These are phyloP conservation scores for Akanthomyces muscarius DNA, from an alignment of 2,329 filamentous ascomycete genomes.

Conservation along the genomic window DNA sequence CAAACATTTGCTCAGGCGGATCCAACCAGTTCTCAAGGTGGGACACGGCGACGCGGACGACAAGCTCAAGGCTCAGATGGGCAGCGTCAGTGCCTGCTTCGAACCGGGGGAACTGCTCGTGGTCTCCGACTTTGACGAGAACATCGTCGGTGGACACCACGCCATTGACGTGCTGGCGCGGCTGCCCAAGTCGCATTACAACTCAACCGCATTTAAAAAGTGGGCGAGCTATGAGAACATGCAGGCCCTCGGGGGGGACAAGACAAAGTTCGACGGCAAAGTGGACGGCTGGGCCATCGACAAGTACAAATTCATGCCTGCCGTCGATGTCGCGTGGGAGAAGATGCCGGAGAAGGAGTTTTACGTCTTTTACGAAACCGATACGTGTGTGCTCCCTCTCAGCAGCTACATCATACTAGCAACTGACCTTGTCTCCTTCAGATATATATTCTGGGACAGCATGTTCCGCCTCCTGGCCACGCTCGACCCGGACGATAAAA, in stretches of 20 bases:
- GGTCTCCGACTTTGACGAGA: too few species aligned
- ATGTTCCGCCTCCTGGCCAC: constrained; percentile 17
- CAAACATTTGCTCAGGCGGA: constrained; percentile 20
- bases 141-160: too few species aligned
- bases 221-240: too few species aligned
- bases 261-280: too few species aligned
- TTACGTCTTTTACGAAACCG: constrained; percentile 54
- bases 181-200: too few species aligned
- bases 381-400: constrained; percentile 40
- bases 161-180: too few species aligned
- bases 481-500: constrained; percentile 8
- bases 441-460: constrained; percentile 19
- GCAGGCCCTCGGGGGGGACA: too few species aligned
- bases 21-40: constrained; percentile 42
- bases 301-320: constrained; percentile 55
- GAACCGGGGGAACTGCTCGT: constrained; percentile 36
- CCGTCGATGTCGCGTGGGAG: constrained; percentile 47
- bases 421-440: background rate
- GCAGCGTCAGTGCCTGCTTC: constrained; percentile 43
- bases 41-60: background rate
- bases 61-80: constrained; percentile 37
- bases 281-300: constrained; percentile 46
- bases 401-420: background rate
- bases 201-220: too few species aligned
- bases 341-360: constrained; percentile 44